phyloP scores from a whole-genome alignment of 495 filamentous ascomycete genomes.

The Hypomontagnella submonticulosa region DNA sequence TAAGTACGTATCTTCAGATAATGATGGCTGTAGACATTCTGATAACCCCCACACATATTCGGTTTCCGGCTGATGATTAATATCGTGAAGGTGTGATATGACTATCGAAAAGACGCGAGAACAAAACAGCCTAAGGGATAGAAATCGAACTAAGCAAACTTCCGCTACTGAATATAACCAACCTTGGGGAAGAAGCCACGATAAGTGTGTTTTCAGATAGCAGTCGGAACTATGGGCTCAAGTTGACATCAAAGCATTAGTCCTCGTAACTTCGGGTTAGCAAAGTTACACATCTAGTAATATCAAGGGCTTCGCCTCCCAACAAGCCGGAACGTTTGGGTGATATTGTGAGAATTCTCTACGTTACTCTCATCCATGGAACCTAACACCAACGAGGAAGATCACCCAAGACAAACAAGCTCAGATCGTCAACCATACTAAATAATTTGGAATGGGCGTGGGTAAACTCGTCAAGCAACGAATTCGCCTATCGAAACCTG shows the following conservation, averaged over 20 bases:
- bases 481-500: constrained; percentile 2
- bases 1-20: constrained; percentile 5
- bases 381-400: not conserved
- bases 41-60: constrained; percentile 18
- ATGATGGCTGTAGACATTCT: constrained; percentile 1
- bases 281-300: no score
- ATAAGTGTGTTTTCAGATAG: no score
- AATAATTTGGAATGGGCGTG: constrained; percentile 11
- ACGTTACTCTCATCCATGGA: no score
- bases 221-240: no score
- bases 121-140: constrained; percentile 9
- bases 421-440: not conserved
- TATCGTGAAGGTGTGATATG: constrained; percentile 5
- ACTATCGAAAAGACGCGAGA: constrained; percentile 2
- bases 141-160: constrained; percentile 6
- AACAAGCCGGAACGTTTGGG: no score
- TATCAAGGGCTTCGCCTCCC: no score
- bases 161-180: not conserved
- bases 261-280: no score
- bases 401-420: constrained; percentile 4
- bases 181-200: not conserved
- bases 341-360: no score
- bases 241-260: no score
- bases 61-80: constrained; percentile 22
- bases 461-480: constrained; percentile 21